Conservation (phyloP, 2,329 filamentous ascomycete genomes). For the Colletotrichum tropicale region DNA sequence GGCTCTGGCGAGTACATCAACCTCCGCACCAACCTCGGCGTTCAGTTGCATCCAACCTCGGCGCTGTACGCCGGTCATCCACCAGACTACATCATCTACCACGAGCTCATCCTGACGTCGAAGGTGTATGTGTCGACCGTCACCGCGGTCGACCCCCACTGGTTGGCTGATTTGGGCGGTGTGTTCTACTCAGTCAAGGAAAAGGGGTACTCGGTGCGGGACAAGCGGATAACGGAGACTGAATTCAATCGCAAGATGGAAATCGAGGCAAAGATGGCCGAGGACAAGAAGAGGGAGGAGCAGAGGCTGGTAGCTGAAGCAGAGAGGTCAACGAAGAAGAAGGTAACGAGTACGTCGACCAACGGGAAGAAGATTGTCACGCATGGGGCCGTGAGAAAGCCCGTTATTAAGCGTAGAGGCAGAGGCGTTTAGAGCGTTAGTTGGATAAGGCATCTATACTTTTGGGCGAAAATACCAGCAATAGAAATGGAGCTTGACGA, state of each 20-base stretch:
- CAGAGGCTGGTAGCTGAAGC: conserved; percentile 56
- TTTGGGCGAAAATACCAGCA: neutral
- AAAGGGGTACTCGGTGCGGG: conserved; percentile 89
- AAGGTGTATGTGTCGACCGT: conserved; percentile 99
- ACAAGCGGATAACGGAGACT: conserved; percentile 85
- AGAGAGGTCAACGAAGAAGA: conserved; percentile 49
- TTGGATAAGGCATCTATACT: neutral
- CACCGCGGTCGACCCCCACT: conserved; percentile 93
- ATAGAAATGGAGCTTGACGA: neutral
- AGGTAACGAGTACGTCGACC: conserved; percentile 25
- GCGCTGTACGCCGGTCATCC: conserved; percentile 94
- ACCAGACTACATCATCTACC: conserved; percentile 96
- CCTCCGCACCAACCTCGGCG: conserved; percentile 88
- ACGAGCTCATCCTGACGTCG: conserved; percentile 94
- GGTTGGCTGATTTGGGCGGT: conserved; percentile 94
- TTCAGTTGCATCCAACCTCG: conserved; percentile 92
- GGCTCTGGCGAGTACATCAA: conserved; percentile 98
- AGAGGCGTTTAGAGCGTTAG: conserved; percentile 52
- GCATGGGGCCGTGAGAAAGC: conserved; percentile 67
- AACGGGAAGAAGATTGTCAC: conserved; percentile 62
- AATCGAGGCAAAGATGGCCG: conserved; percentile 90
- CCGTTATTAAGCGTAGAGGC: conserved; percentile 59
- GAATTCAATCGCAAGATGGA: conserved; percentile 95
- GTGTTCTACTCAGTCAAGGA: conserved; percentile 98
- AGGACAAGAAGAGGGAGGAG: conserved; percentile 76